These are phyloP conservation scores for Gautieria morchelliformis DNA, from an alignment of 768 basidiomycete species.

Conservation along the genomic window DNA sequence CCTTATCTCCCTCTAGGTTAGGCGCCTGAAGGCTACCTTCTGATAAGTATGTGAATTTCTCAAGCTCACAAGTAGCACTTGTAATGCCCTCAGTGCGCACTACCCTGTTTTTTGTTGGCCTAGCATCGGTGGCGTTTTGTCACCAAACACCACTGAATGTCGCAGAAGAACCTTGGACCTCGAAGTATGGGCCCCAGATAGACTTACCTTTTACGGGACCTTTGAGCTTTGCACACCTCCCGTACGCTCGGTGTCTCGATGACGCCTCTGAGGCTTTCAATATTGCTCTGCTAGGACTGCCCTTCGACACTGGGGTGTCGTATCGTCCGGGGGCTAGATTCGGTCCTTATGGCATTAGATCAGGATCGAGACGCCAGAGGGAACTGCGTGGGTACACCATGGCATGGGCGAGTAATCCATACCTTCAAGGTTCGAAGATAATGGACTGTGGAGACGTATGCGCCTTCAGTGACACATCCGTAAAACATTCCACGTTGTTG, in stretches of 20 bases:
- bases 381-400: constrained; percentile 52
- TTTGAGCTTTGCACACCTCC: constrained; percentile 73
- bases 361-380: constrained; percentile 59
- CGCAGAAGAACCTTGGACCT: constrained; percentile 42
- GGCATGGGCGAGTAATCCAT: constrained; percentile 66
- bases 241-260: constrained; percentile 64
- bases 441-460: constrained; percentile 79
- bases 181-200: constrained; percentile 65
- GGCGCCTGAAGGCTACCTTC: too few relatives aligned
- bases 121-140: neutral
- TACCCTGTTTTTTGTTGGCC: neutral
- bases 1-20: too few relatives aligned
- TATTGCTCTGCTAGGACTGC: constrained; percentile 73
- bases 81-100: neutral
- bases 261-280: constrained; percentile 47
- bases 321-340: constrained; percentile 68
- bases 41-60: neutral
- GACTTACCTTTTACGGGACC: constrained; percentile 77
- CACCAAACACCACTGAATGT: constrained; percentile 2
- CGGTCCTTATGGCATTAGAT: constrained; percentile 78
- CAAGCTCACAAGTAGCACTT: neutral
- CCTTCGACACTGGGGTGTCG: constrained; percentile 60
- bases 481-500: neutral
- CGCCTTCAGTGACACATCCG: neutral
- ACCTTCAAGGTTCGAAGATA: constrained; percentile 43